phyloP scores from a whole-genome alignment of 768 basidiomycete species.

The Cubamyces lactineus region DNA sequence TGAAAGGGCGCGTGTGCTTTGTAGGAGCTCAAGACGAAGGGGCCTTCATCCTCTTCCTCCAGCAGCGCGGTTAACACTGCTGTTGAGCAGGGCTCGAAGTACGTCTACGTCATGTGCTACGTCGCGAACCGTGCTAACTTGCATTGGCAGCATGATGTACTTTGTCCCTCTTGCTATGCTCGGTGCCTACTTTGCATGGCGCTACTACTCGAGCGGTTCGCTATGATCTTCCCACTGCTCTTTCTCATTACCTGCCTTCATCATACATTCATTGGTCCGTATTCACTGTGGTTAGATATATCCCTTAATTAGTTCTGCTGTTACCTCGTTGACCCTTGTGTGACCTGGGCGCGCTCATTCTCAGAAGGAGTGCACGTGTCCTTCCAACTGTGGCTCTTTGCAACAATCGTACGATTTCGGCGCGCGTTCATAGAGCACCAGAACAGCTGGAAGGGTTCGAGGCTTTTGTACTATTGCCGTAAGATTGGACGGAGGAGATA shows the following conservation, averaged over 20 bases:
- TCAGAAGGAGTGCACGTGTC: not conserved
- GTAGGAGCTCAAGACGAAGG: slow-evolving; percentile 58
- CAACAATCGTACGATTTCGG: not conserved
- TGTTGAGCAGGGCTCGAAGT: slow-evolving; percentile 74
- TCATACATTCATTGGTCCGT: slow-evolving; percentile 4
- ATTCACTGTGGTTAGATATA: slow-evolving; percentile 21
- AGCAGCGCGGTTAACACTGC: slow-evolving; percentile 42
- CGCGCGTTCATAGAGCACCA: not conserved
- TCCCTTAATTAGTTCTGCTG: slow-evolving; percentile 20
- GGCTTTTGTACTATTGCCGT: too few species aligned
- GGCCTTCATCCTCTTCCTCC: slow-evolving; percentile 46
- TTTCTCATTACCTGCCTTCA: slow-evolving; percentile 10
- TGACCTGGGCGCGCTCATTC: not conserved
- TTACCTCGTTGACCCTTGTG: not conserved
- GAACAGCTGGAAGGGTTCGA: not conserved
- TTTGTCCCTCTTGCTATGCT: slow-evolving; percentile 79
- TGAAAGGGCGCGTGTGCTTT: slow-evolving; percentile 1
- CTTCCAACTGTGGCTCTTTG: not conserved
- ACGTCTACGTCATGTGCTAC: slow-evolving; percentile 33
- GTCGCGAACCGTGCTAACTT: slow-evolving; percentile 12
- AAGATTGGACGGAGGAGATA: not conserved
- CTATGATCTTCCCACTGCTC: slow-evolving; percentile 38
- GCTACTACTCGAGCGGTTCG: slow-evolving; percentile 61
- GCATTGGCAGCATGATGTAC: slow-evolving; percentile 67
- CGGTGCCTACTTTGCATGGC: slow-evolving; percentile 88